phyloP scores from a whole-genome alignment of 1,284 basidiomycete species.

The Naganishia albida region DNA sequence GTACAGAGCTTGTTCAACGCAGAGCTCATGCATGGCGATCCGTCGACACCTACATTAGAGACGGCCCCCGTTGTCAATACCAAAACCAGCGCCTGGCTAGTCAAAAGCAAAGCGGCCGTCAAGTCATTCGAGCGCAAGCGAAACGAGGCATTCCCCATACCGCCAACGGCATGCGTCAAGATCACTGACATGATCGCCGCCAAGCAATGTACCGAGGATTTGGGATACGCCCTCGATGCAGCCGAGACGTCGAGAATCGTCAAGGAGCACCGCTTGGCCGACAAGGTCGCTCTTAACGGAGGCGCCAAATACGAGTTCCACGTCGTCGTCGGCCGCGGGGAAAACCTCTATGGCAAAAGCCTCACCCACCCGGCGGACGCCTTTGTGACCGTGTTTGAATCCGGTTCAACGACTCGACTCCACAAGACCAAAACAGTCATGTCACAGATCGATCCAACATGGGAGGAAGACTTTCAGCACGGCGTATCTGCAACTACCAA shows the following conservation, averaged over 20 bases:
- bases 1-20: constrained; percentile 47
- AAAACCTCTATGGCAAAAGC: constrained; percentile 44
- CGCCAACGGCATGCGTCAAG: constrained; percentile 50
- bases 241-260: constrained; percentile 48
- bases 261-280: constrained; percentile 38
- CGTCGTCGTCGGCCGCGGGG: constrained; percentile 46
- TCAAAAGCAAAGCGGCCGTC: constrained; percentile 52
- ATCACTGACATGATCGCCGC: constrained; percentile 51
- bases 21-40: constrained; percentile 43
- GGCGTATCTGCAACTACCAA: constrained; percentile 40
- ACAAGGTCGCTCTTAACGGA: constrained; percentile 17
- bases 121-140: constrained; percentile 44
- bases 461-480: constrained; percentile 51
- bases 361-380: constrained; percentile 47
- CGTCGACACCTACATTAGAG: constrained; percentile 39
- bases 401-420: constrained; percentile 42
- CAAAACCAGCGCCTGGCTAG: constrained; percentile 52
- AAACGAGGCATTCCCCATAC: constrained; percentile 45
- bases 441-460: constrained; percentile 49
- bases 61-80: constrained; percentile 37
- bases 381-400: constrained; percentile 46
- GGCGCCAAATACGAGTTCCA: constrained; percentile 42
- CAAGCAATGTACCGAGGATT: constrained; percentile 45
- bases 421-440: constrained; percentile 52
- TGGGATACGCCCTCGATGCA: constrained; percentile 47